phyloP scores from a whole-genome alignment of 73 alveolate species.

The Paramecium biaurelia region DNA sequence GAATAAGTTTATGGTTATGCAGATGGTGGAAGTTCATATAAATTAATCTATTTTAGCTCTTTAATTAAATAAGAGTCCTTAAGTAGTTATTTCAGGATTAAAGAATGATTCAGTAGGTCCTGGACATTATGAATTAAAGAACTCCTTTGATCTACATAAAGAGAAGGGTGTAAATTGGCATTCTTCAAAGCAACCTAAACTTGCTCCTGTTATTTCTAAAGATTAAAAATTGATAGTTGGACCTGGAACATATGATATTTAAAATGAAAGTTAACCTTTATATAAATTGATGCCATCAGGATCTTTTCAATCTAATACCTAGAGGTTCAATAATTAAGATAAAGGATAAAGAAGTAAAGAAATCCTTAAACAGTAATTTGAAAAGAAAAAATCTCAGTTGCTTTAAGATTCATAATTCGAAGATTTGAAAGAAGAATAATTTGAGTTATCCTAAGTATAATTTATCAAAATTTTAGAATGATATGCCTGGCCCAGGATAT shows the following conservation, averaged over 20 bases:
- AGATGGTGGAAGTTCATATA: background rate
- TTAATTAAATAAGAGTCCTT: slow-evolving; percentile 29
- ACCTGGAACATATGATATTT: slow-evolving; percentile 53
- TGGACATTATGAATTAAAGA: background rate
- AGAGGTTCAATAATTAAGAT: slow-evolving; percentile 31
- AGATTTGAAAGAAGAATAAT: slow-evolving; percentile 1
- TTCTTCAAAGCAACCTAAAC: background rate
- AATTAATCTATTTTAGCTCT: background rate
- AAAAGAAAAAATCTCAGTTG: background rate
- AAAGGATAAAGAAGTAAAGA: background rate
- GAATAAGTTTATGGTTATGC: background rate
- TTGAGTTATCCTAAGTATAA: slow-evolving; percentile 5
- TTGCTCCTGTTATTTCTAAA: background rate
- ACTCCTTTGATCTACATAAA: background rate
- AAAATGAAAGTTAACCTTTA: background rate
- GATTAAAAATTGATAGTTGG: slow-evolving; percentile 25
- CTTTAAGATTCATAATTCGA: background rate
- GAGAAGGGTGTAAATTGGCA: background rate
- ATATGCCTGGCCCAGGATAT: slow-evolving; percentile 3
- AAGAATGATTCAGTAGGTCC: slow-evolving; percentile 43
- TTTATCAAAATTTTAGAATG: background rate
- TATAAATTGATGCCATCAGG: slow-evolving; percentile 49
- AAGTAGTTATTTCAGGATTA: background rate
- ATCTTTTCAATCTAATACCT: slow-evolving; percentile 43
- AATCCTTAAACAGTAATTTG: background rate